Percentiles rank a stretch among this genome's conserved stretches.
Conservation (phyloP, 2,329 filamentous ascomycete species). For the Elsinoe ampelina region DNA sequence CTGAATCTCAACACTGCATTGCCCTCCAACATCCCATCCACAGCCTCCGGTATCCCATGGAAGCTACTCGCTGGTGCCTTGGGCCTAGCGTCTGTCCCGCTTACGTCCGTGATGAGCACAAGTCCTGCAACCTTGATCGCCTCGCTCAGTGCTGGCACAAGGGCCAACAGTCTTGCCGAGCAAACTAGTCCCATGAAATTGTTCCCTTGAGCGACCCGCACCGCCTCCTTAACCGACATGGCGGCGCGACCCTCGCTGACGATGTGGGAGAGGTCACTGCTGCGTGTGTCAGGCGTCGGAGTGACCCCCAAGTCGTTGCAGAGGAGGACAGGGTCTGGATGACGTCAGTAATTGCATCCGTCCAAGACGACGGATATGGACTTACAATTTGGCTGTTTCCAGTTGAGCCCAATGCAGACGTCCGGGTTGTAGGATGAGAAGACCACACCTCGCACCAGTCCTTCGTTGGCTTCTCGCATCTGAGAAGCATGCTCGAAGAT, state of each 20-base stretch:
- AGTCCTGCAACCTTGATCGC: conserved; percentile 91
- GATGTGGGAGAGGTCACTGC: conserved; percentile 4
- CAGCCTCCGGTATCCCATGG: conserved; percentile 61
- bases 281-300: neutral
- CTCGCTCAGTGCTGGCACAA: conserved; percentile 84
- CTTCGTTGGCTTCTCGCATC: conserved; percentile 55
- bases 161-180: conserved; percentile 75
- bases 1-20: conserved; percentile 89
- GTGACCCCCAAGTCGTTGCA: conserved; percentile 67
- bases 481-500: conserved; percentile 85
- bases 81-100: conserved; percentile 29
- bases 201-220: conserved; percentile 85
- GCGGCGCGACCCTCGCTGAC: conserved; percentile 59
- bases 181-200: conserved; percentile 98
- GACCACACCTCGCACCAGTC: conserved; percentile 74
- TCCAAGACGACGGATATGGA: conserved; percentile 14
- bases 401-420: conserved; percentile 89
- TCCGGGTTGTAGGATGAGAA: conserved; percentile 89
- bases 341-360: conserved; percentile 17
- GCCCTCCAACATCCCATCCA: conserved; percentile 76
- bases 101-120: conserved; percentile 80
- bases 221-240: conserved; percentile 87
- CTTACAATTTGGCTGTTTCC: conserved; percentile 95
- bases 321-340: conserved; percentile 71
- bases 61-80: conserved; percentile 39